These are phyloP conservation scores for Hymenoscyphus infarciens DNA, from an alignment of 2,329 filamentous ascomycete genomes.

Conservation along the genomic window DNA sequence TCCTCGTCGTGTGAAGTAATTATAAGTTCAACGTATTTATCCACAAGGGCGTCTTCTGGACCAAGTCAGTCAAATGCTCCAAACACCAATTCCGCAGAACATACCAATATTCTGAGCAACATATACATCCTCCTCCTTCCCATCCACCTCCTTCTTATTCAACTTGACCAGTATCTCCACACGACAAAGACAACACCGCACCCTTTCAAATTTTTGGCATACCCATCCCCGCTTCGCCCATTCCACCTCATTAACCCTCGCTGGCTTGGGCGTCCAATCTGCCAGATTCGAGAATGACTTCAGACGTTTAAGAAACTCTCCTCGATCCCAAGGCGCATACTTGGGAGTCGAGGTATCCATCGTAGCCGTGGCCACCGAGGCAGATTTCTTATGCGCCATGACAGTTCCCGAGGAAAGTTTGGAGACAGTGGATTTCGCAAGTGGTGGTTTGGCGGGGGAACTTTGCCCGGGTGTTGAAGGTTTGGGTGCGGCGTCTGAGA, in stretches of 20 bases:
- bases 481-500: slow-evolving; percentile 9
- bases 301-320: slow-evolving; percentile 74
- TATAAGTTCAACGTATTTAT: slow-evolving; percentile 72
- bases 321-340: slow-evolving; percentile 83
- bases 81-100: slow-evolving; percentile 25
- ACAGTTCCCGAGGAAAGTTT: slow-evolving; percentile 14
- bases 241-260: slow-evolving; percentile 79
- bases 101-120: slow-evolving; percentile 58
- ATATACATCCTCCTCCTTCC: slow-evolving; percentile 50
- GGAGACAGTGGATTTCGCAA: slow-evolving; percentile 9
- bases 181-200: slow-evolving; percentile 81
- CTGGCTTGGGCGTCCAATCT: slow-evolving; percentile 89
- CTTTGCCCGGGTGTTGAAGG: not conserved
- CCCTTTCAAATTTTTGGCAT: slow-evolving; percentile 77
- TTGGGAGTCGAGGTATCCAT: slow-evolving; percentile 48
- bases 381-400: slow-evolving; percentile 29
- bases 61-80: slow-evolving; percentile 25
- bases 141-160: slow-evolving; percentile 56
- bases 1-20: slow-evolving; percentile 71
- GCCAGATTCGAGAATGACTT: slow-evolving; percentile 89
- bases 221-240: slow-evolving; percentile 95
- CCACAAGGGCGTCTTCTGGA: slow-evolving; percentile 63
- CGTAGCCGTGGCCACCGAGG: slow-evolving; percentile 20
- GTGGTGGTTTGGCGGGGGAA: not conserved
- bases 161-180: slow-evolving; percentile 81